A percentile compares a stretch with the other conserved stretches of the same genome.
phyloP scores from a whole-genome alignment of 352 stramenopile genomes.

The Halophytophthora polymorphica region DNA sequence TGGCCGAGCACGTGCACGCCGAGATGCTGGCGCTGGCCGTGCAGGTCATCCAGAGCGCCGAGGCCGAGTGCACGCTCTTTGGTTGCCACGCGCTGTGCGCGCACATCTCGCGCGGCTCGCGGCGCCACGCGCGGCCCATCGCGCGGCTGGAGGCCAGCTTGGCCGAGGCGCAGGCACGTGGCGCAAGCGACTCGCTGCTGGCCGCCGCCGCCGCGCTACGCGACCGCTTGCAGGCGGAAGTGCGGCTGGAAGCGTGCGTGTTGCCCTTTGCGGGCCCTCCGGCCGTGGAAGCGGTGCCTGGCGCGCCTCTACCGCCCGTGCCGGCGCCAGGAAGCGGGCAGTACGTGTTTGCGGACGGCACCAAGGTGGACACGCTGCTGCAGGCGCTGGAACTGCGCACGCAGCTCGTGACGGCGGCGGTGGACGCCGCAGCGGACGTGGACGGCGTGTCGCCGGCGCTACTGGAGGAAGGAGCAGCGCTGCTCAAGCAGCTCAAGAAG shows the following conservation, averaged over 20 bases:
- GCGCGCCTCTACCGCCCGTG: constrained; percentile 4
- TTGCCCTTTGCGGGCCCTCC: constrained; percentile 36
- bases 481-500: constrained; percentile 81
- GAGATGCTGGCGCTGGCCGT: constrained; percentile 56
- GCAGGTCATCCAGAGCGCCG: constrained; percentile 67
- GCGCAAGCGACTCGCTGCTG: constrained; percentile 61
- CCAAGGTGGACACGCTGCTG: constrained; percentile 46
- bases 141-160: constrained; percentile 65
- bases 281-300: constrained; percentile 5
- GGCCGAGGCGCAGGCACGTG: constrained; percentile 36
- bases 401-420: constrained; percentile 46
- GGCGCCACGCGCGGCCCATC: constrained; percentile 53
- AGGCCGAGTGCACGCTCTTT: constrained; percentile 81
- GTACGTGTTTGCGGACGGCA: constrained; percentile 58
- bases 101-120: constrained; percentile 56
- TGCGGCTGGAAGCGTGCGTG: constrained; percentile 57
- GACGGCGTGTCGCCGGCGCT: constrained; percentile 51
- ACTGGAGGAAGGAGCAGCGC: constrained; percentile 52
- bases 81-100: constrained; percentile 62
- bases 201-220: constrained; percentile 35
- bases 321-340: constrained; percentile 12
- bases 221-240: constrained; percentile 63
- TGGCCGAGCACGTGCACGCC: constrained; percentile 41
- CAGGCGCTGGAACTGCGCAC: constrained; percentile 62
- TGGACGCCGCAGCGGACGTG: constrained; percentile 40